Evolutionary conservation across 2,329 filamentous ascomycete genomes (phyloP).

Genomic region (Sporothrix mexicana): DNA sequence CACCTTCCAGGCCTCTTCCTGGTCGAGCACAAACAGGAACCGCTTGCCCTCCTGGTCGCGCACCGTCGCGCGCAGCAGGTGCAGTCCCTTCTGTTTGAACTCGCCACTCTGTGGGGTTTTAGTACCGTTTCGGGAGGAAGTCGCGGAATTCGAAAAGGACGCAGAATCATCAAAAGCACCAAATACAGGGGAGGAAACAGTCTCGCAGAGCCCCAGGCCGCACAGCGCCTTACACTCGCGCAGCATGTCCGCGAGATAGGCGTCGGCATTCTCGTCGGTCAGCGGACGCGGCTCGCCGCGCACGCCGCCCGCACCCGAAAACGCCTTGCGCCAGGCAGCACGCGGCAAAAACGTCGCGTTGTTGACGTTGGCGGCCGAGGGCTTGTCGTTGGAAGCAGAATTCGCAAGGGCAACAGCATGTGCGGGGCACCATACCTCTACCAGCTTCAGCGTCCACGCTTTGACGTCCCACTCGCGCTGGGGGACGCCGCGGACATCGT

Average conservation of each 20-base stretch:
- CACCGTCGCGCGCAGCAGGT: slow-evolving; percentile 67
- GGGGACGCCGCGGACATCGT: slow-evolving; percentile 88
- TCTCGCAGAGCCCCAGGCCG: slow-evolving; percentile 59
- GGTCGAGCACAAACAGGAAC: slow-evolving; percentile 67
- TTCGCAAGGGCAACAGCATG: slow-evolving; percentile 59
- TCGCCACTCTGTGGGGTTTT: slow-evolving; percentile 55
- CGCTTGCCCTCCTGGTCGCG: slow-evolving; percentile 70
- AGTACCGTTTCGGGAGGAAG: slow-evolving; percentile 44
- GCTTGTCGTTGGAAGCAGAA: slow-evolving; percentile 48
- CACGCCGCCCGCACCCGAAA: slow-evolving; percentile 49
- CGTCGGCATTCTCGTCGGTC: slow-evolving; percentile 69
- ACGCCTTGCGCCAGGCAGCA: slow-evolving; percentile 53
- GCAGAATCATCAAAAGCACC: slow-evolving; percentile 22
- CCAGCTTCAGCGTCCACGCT: slow-evolving; percentile 91
- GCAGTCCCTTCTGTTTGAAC: slow-evolving; percentile 61
- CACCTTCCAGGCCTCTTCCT: slow-evolving; percentile 73
- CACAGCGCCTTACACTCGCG: slow-evolving; percentile 69
- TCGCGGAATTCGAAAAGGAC: slow-evolving; percentile 37
- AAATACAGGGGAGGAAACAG: slow-evolving; percentile 40
- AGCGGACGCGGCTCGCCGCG: slow-evolving; percentile 57
- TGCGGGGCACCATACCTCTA: slow-evolving; percentile 84
- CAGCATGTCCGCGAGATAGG: slow-evolving; percentile 66
- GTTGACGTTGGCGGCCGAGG: slow-evolving; percentile 48
- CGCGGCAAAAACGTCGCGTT: slow-evolving; percentile 56
- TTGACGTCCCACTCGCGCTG: slow-evolving; percentile 99